Base-by-base conservation (phyloP, 1,139 yeast genomes). In the Debaryomyces singareniensis region DNA sequence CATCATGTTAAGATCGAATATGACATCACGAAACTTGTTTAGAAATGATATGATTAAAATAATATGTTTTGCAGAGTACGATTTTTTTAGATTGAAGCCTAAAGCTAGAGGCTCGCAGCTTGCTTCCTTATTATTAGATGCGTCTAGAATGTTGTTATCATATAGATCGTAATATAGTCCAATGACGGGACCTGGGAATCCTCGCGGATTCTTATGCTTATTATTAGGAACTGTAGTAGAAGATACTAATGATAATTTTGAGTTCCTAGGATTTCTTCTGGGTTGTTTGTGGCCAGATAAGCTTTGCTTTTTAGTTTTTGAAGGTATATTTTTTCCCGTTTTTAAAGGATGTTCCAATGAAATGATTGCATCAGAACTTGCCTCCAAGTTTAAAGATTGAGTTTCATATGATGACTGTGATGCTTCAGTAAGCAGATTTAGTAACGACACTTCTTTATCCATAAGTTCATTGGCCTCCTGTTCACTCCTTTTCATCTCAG, bases 41-140 rank as follows among this genome's bases (percentile, higher is more conserved):
- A 71, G 45, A 35, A 63, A 74, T 5, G 68, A 52, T 37, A 71
- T 49, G 4, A 74, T 47, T 33, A 47, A 56, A 15, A 68, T 37
- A 11, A 73, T 57, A 38, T 70, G 75, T 22, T 54, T 55, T 0
- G 75, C 78, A 40, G 61, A 66, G 2, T 68, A 65, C 0, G 69
- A 44, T 14, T 39, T 40, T 13, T 30, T 31, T 0, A 55, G 48
- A 0, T 55, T 54, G 34, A 37, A 61, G 0, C 69, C 68, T 15
- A 61, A 44, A 0, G 68, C 66, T 4, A 58, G 27, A 16, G 38
- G 31, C 30, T 57, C 58, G 3, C 40, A 27, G 2, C 48, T 38
- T 2, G 45, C 40, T 3, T 39, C 39, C 5, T 34, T 35, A 35
- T 58, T 52, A 16, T 42, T 47, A 10, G 39, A 32, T 3, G 51